Conservation (phyloP, 2,329 filamentous ascomycete species). For the Fusarium agapanthi region DNA sequence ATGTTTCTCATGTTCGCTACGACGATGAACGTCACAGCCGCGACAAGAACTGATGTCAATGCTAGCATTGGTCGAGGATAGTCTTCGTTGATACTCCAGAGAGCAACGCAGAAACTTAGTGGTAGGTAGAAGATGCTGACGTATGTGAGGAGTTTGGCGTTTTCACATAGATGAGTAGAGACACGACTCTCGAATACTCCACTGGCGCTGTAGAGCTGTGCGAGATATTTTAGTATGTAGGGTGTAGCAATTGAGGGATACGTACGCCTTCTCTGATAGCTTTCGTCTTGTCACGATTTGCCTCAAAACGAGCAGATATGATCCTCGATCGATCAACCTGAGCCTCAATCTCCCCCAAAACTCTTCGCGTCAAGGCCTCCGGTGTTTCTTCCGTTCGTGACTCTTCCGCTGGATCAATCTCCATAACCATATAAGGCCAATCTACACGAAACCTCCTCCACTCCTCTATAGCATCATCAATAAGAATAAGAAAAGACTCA, state of each 20-base stretch:
- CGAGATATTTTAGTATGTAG: neutral
- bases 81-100: slow-evolving; percentile 13
- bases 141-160: slow-evolving; percentile 50
- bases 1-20: neutral
- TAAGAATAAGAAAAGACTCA: neutral
- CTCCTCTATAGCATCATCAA: neutral
- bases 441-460: neutral
- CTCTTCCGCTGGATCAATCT: neutral
- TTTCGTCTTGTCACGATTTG: neutral
- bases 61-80: neutral
- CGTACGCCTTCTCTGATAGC: slow-evolving; percentile 3
- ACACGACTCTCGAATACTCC: neutral
- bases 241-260: neutral
- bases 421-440: neutral
- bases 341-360: neutral
- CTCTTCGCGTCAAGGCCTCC: neutral
- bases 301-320: neutral
- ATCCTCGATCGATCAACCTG: neutral
- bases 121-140: slow-evolving; percentile 53
- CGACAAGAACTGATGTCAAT: neutral
- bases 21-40: neutral
- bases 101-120: slow-evolving; percentile 44
- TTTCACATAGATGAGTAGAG: slow-evolving; percentile 42
- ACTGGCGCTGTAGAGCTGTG: slow-evolving; percentile 1
- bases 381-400: neutral